phyloP scores from a whole-genome alignment of 2,329 filamentous ascomycete species.

The Amauroascus niger region DNA sequence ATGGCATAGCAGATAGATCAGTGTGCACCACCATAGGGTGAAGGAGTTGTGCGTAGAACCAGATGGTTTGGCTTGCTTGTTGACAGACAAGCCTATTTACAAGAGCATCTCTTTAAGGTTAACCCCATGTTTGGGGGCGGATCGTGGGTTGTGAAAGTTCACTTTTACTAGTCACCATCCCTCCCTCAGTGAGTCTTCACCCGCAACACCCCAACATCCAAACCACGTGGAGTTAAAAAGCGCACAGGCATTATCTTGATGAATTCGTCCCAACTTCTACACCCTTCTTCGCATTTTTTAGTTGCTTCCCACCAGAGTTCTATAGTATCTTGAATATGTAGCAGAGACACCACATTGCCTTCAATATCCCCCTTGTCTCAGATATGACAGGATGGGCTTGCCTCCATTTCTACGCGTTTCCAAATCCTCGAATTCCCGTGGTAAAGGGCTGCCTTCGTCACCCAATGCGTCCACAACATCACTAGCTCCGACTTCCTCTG shows the following conservation, averaged over 20 bases:
- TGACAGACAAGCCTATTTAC: too few relatives aligned
- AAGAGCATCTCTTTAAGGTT: too few relatives aligned
- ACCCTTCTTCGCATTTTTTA: neutral
- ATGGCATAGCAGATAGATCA: too few relatives aligned
- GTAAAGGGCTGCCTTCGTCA: neutral
- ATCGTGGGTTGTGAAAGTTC: too few relatives aligned
- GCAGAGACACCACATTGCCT: neutral
- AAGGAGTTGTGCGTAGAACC: too few relatives aligned
- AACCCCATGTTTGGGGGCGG: too few relatives aligned
- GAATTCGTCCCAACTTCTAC: neutral
- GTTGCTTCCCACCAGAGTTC: neutral
- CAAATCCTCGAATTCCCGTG: constrained; percentile 8
- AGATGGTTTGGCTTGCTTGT: too few relatives aligned
- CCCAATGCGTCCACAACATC: constrained; percentile 7
- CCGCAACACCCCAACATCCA: too few relatives aligned
- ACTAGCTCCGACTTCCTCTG: neutral
- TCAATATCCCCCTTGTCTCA: neutral
- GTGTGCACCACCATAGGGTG: too few relatives aligned
- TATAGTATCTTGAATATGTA: neutral
- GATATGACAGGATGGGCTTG: constrained; percentile 5
- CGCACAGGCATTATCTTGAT: neutral
- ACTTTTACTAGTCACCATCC: too few relatives aligned
- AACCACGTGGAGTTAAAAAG: too few relatives aligned
- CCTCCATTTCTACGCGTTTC: constrained; percentile 1
- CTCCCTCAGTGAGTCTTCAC: too few relatives aligned